A percentile compares a stretch with the other conserved stretches of the same genome.
Conservation (phyloP, 306 rosid species). For the Quercus berberidifolia region DNA sequence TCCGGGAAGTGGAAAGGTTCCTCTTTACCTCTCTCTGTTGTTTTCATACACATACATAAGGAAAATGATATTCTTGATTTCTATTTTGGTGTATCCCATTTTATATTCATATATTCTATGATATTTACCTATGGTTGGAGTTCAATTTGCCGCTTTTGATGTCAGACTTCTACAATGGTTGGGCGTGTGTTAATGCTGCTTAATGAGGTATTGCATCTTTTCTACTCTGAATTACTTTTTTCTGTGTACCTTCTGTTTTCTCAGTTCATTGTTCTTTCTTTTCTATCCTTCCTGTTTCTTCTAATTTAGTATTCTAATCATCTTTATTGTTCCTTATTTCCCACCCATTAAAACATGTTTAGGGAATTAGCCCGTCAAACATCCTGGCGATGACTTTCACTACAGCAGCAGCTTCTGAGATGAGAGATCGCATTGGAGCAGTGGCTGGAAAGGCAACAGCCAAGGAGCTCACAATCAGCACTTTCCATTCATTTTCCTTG, state of each 20-base stretch:
- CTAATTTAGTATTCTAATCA: not conserved
- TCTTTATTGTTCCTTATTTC: slow-evolving; percentile 8
- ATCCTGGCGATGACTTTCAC: slow-evolving; percentile 97
- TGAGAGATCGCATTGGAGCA: slow-evolving; percentile 87
- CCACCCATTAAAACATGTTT: slow-evolving; percentile 16
- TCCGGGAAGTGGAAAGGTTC: slow-evolving; percentile 98
- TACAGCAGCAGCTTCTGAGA: slow-evolving; percentile 91
- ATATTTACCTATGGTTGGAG: not conserved
- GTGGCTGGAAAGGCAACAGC: slow-evolving; percentile 78
- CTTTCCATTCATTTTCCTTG: slow-evolving; percentile 97
- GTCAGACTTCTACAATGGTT: slow-evolving; percentile 96
- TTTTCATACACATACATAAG: not conserved
- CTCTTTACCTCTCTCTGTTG: slow-evolving; percentile 2
- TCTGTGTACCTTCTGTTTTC: slow-evolving; percentile 3
- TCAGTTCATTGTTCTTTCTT: not conserved
- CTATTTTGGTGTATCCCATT: not conserved
- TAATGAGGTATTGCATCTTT: slow-evolving; percentile 56
- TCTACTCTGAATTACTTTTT: not conserved
- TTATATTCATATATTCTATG: not conserved
- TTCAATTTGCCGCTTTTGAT: slow-evolving; percentile 28
- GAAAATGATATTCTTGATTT: not conserved
- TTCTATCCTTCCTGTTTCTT: not conserved
- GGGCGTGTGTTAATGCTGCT: slow-evolving; percentile 89
- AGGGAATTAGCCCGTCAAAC: slow-evolving; percentile 74
- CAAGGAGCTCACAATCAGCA: slow-evolving; percentile 85